Percentiles rank a stretch among this genome's conserved stretches.
phyloP scores from a whole-genome alignment of 352 stramenopile species.

The Phytophthora tubulina region DNA sequence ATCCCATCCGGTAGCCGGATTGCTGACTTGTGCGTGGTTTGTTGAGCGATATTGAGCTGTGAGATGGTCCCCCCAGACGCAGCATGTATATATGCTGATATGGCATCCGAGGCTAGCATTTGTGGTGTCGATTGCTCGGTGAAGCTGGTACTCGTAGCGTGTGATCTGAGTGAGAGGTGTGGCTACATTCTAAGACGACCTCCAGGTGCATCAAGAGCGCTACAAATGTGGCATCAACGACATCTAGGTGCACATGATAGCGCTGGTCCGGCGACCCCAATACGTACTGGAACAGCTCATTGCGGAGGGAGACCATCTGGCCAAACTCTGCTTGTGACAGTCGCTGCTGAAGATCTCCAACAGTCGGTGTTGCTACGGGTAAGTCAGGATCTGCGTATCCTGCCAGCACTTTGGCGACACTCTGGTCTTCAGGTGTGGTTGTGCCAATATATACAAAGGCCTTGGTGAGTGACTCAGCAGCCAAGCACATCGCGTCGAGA shows the following conservation, averaged over 20 bases:
- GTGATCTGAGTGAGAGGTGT: no score
- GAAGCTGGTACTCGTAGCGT: no score
- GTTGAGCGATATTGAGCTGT: no score
- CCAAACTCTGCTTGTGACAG: conserved; percentile 2
- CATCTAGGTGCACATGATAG: conserved; percentile 1
- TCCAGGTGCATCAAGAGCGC: conserved; percentile 22
- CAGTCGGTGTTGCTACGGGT: conserved; percentile 11
- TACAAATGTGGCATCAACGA: conserved; percentile 15
- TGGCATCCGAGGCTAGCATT: no score
- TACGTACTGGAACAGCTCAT: conserved; percentile 8
- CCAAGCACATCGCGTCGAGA: conserved; percentile 8
- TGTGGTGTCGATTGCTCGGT: no score
- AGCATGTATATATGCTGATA: no score
- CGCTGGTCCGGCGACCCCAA: neutral
- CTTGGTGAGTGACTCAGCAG: conserved; percentile 9
- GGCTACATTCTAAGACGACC: neutral
- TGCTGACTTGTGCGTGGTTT: no score
- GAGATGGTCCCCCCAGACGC: no score
- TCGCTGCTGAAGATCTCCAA: conserved; percentile 4
- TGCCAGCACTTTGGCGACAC: conserved; percentile 28
- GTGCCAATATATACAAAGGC: conserved; percentile 16
- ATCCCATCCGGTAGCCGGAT: no score
- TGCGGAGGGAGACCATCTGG: conserved; percentile 9
- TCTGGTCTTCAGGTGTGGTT: neutral
- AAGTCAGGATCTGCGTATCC: conserved; percentile 16